phyloP scores from a whole-genome alignment of 257 asterid species.

The Thymus mandschuricus region DNA sequence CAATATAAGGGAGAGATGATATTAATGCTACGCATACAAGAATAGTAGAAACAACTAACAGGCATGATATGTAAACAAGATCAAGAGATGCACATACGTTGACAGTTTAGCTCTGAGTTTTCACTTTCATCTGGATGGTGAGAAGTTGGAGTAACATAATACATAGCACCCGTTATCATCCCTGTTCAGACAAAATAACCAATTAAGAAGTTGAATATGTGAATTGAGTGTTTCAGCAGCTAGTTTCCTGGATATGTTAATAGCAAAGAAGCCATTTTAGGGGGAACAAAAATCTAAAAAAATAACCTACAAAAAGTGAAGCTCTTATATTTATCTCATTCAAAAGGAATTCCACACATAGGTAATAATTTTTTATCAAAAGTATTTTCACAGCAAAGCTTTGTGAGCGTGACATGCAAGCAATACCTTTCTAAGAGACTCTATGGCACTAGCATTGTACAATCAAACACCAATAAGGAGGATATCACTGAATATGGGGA shows the following conservation, averaged over 20 bases:
- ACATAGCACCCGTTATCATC: constrained; percentile 67
- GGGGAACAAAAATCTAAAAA: not conserved
- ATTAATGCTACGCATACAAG: constrained; percentile 26
- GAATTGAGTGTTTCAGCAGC: constrained; percentile 20
- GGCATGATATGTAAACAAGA: constrained; percentile 27
- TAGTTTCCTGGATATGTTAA: constrained; percentile 12
- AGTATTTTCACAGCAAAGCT: constrained; percentile 2
- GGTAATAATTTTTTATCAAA: constrained; percentile 1
- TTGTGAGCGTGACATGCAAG: not conserved
- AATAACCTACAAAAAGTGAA: not conserved
- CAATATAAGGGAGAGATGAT: constrained; percentile 27
- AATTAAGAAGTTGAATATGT: constrained; percentile 19
- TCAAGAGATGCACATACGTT: constrained; percentile 49
- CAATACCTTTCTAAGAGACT: not conserved
- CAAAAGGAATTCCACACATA: constrained; percentile 18
- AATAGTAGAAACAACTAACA: constrained; percentile 12
- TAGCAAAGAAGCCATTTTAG: constrained; percentile 20
- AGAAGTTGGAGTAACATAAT: constrained; percentile 62
- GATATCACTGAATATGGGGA: not conserved
- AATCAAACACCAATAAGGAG: not conserved
- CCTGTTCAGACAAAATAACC: constrained; percentile 53
- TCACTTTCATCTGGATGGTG: constrained; percentile 56
- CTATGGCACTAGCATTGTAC: constrained; percentile 5
- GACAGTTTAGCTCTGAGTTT: constrained; percentile 54
- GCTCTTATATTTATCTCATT: constrained; percentile 15